A percentile compares a stretch with the other conserved stretches of the same genome.
Conservation (phyloP, 2,329 filamentous ascomycete genomes). For the Colletotrichum caudatum region DNA sequence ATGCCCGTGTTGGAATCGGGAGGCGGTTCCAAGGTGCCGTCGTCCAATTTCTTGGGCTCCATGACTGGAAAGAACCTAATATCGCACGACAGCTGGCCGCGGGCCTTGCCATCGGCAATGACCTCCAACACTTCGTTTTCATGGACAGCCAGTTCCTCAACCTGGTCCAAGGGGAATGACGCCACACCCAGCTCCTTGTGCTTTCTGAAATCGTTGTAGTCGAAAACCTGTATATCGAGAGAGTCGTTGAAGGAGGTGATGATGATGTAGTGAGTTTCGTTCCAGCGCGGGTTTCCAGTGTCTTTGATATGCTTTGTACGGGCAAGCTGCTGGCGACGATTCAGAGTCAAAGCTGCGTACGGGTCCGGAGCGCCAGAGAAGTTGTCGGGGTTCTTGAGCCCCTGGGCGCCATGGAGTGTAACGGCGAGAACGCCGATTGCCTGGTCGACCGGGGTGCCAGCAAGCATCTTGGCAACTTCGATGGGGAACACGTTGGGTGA, state of each 20-base stretch:
- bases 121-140: conserved; percentile 91
- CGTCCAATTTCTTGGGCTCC: conserved; percentile 75
- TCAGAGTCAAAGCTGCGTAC: conserved; percentile 87
- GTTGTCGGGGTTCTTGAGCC: conserved; percentile 94
- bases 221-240: conserved; percentile 85
- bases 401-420: conserved; percentile 89
- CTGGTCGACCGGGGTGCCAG: conserved; percentile 92
- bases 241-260: conserved; percentile 91
- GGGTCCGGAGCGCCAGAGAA: conserved; percentile 94
- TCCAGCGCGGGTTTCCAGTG: conserved; percentile 90
- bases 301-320: conserved; percentile 90
- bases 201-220: conserved; percentile 96
- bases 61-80: conserved; percentile 96
- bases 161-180: conserved; percentile 84
- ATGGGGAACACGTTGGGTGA: conserved; percentile 97
- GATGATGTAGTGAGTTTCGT: conserved; percentile 96
- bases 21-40: conserved; percentile 82
- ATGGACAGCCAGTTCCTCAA: conserved; percentile 81
- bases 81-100: conserved; percentile 84
- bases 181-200: conserved; percentile 94
- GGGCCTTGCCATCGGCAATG: conserved; percentile 83
- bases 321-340: conserved; percentile 83
- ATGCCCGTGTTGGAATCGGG: conserved; percentile 96
- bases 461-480: conserved; percentile 97
- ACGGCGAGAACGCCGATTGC: conserved; percentile 94